phyloP scores from a whole-genome alignment of 768 basidiomycete genomes.

The Trametes cinnabarina region DNA sequence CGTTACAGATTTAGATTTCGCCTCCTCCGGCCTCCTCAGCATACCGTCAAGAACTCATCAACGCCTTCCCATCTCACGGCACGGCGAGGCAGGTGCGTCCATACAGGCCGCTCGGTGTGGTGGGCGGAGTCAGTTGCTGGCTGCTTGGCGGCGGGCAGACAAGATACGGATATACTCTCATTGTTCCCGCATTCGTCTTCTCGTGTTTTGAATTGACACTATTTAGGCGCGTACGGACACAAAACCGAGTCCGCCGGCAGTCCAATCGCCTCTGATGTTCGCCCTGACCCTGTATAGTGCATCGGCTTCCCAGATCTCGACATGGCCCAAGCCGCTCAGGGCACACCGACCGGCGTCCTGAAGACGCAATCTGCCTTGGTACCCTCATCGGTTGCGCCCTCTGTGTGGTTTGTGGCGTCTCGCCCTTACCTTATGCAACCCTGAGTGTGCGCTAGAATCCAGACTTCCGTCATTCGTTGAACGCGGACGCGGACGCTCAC shows the following conservation, averaged over 20 bases:
- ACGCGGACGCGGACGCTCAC: background rate
- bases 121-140: background rate
- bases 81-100: background rate
- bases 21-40: conserved; percentile 1
- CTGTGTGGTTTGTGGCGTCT: background rate
- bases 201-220: background rate
- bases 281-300: conserved; percentile 9
- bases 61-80: background rate
- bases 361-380: background rate
- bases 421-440: conserved; percentile 2
- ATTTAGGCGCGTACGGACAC: background rate
- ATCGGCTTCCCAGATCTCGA: conserved; percentile 10
- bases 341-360: conserved; percentile 8
- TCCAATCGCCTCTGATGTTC: conserved; percentile 8
- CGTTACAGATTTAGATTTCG: background rate
- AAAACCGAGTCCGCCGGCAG: background rate
- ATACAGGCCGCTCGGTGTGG: background rate
- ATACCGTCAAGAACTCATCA: conserved; percentile 3
- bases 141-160: background rate
- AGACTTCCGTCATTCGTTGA: background rate
- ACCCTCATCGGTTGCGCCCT: background rate
- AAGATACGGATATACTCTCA: background rate
- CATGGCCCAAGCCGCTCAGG: conserved; percentile 7
- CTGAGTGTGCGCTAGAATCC: background rate
- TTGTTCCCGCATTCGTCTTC: background rate